Percentiles rank a stretch among this genome's conserved stretches.
These are phyloP conservation scores for Dispira parvispora DNA, from an alignment of 192 early-diverging fungal genomes.

Conservation along the genomic window DNA sequence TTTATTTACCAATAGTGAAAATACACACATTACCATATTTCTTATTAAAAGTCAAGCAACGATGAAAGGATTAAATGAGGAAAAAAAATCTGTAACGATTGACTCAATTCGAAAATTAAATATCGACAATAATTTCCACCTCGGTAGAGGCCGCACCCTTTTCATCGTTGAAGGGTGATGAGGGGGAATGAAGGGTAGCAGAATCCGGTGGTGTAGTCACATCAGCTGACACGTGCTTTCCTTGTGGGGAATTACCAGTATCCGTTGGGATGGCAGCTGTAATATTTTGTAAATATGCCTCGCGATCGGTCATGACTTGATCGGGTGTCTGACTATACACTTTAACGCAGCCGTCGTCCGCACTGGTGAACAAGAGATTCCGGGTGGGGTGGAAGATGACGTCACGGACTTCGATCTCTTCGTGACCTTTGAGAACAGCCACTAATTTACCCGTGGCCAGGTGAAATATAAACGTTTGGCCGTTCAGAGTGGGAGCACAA, in stretches of 20 bases:
- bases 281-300: background rate
- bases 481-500: constrained; percentile 77
- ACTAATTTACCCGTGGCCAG: constrained; percentile 58
- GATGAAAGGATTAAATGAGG: background rate
- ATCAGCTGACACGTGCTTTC: too few relatives aligned
- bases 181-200: background rate
- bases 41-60: background rate
- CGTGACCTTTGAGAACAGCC: constrained; percentile 58
- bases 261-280: too few relatives aligned
- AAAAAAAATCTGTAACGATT: background rate
- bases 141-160: too few relatives aligned
- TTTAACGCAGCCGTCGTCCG: constrained; percentile 59
- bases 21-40: background rate
- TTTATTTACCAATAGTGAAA: background rate
- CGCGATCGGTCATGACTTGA: background rate
- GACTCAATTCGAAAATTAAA: background rate
- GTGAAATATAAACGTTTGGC: constrained; percentile 73
- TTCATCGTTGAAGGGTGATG: background rate
- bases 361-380: constrained; percentile 66
- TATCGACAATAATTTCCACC: background rate
- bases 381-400: constrained; percentile 72
- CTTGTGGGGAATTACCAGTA: too few relatives aligned
- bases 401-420: constrained; percentile 87
- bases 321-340: constrained; percentile 32
- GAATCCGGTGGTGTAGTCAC: too few relatives aligned